Evolutionary conservation across 108 stramenopile species (phyloP).

Genomic region (Cyclotella distinguenda): DNA sequence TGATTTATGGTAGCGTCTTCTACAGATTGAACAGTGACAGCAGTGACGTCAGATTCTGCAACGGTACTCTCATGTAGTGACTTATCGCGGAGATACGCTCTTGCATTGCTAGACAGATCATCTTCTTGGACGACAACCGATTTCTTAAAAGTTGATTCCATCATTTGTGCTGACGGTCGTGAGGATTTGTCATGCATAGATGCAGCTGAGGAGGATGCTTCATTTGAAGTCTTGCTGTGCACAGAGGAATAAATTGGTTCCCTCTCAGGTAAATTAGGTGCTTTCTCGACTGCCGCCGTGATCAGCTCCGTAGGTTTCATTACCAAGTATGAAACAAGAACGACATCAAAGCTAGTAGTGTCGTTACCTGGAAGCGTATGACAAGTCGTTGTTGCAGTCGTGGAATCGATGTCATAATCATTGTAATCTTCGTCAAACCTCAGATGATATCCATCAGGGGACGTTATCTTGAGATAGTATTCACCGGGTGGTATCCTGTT

Average conservation of each 20-base stretch:
- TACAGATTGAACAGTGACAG: constrained; percentile 15
- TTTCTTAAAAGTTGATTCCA: neutral
- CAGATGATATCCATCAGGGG: constrained; percentile 15
- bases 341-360: constrained; percentile 2
- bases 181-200: too few relatives aligned
- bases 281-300: neutral
- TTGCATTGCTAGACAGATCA: constrained; percentile 3
- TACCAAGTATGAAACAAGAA: neutral
- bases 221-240: constrained; percentile 6
- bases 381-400: constrained; percentile 5
- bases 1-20: constrained; percentile 22
- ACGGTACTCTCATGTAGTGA: too few relatives aligned
- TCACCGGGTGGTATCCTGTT: constrained; percentile 1
- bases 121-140: neutral
- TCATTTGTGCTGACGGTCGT: neutral
- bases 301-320: neutral
- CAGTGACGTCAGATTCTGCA: constrained; percentile 7
- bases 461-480: constrained; percentile 11
- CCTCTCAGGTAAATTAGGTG: neutral
- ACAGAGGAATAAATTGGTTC: neutral
- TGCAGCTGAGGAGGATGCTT: neutral
- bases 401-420: constrained; percentile 4
- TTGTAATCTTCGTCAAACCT: neutral
- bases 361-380: neutral
- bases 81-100: constrained; percentile 20